Evolutionary conservation across 768 basidiomycete genomes (phyloP).

Genomic region (Cytidiella melzeri): DNA sequence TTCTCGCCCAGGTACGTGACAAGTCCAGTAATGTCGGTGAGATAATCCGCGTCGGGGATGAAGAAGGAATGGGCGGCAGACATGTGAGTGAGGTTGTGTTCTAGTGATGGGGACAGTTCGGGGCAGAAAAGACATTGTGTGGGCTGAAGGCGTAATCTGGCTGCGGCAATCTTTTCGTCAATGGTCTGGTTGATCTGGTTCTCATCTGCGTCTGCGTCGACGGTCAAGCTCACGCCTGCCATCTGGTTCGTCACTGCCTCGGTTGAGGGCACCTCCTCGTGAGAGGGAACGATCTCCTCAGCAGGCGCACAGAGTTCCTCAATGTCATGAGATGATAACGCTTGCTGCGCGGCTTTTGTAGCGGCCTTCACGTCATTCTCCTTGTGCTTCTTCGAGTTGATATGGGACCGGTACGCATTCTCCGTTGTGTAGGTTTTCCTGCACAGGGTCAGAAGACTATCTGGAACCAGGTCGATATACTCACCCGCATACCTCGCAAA

Average conservation of each 20-base stretch:
- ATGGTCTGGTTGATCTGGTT: slow-evolving; percentile 49
- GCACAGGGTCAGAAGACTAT: slow-evolving; percentile 3
- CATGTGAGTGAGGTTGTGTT: slow-evolving; percentile 84
- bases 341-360: slow-evolving; percentile 13
- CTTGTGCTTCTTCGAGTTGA: slow-evolving; percentile 84
- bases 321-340: slow-evolving; percentile 8
- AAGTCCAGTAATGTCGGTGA: slow-evolving; percentile 78
- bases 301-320: slow-evolving; percentile 1
- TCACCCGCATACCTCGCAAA: slow-evolving; percentile 82
- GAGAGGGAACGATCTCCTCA: slow-evolving; percentile 14
- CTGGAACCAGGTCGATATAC: too few species aligned
- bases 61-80: slow-evolving; percentile 85
- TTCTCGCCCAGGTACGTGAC: slow-evolving; percentile 87
- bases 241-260: slow-evolving; percentile 5
- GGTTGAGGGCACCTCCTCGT: background rate
- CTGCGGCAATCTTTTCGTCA: slow-evolving; percentile 69
- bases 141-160: slow-evolving; percentile 54
- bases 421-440: slow-evolving; percentile 89
- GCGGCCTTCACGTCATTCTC: slow-evolving; percentile 60
- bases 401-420: slow-evolving; percentile 84
- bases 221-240: slow-evolving; percentile 21
- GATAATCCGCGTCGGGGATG: slow-evolving; percentile 89
- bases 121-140: slow-evolving; percentile 86
- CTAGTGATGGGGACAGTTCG: slow-evolving; percentile 37
- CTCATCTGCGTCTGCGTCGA: slow-evolving; percentile 35